These are phyloP conservation scores for Penicillium sp. DNA, from an alignment of 2,329 filamentous ascomycete species.

Conservation along the genomic window DNA sequence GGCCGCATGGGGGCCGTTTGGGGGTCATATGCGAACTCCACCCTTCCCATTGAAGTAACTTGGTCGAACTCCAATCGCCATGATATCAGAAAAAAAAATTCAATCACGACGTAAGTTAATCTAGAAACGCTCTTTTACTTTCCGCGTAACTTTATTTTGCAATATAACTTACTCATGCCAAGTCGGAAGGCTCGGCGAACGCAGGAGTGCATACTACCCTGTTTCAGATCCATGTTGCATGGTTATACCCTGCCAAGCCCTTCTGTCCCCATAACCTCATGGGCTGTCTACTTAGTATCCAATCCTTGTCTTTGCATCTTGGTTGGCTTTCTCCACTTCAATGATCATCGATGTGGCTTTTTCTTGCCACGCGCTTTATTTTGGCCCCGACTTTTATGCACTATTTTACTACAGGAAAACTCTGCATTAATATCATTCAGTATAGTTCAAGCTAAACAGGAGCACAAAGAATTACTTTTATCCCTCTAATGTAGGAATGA, in stretches of 20 bases:
- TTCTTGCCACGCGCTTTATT: too few relatives aligned
- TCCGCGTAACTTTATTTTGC: too few relatives aligned
- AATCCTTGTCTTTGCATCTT: background rate
- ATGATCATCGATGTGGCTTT: too few relatives aligned
- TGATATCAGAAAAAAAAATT: background rate
- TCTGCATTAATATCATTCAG: background rate
- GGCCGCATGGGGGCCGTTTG: background rate
- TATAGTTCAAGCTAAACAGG: background rate
- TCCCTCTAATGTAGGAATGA: background rate
- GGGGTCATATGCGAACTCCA: too few relatives aligned
- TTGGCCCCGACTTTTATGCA: too few relatives aligned
- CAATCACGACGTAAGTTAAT: too few relatives aligned
- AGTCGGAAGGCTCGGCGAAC: background rate
- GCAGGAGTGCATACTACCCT: background rate
- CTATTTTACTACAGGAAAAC: too few relatives aligned
- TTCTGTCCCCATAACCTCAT: background rate
- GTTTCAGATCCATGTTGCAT: background rate
- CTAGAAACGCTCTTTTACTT: too few relatives aligned
- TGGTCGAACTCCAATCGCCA: background rate
- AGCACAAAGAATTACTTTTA: background rate
- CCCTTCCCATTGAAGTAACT: too few relatives aligned
- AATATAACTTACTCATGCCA: background rate
- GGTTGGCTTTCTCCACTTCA: background rate
- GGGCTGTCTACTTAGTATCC: too few relatives aligned
- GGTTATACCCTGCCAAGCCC: background rate